Percentiles rank a stretch among this genome's conserved stretches.
phyloP scores from a whole-genome alignment of 768 basidiomycete species.

The Tylopilus balloui region DNA sequence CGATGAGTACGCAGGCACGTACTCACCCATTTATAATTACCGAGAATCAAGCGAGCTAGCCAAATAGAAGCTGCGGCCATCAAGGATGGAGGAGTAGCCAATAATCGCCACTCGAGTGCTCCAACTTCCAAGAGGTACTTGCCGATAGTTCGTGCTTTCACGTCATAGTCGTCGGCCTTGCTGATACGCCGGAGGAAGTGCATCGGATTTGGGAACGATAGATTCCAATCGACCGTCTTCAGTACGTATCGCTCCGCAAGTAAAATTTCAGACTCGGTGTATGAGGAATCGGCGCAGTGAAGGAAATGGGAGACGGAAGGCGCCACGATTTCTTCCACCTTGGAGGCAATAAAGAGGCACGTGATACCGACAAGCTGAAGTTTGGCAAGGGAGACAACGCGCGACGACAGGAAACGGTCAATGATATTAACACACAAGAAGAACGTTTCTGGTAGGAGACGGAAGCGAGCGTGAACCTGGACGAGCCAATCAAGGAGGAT shows the following conservation, averaged over 20 bases:
- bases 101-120: slow-evolving; percentile 73
- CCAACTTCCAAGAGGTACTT: slow-evolving; percentile 91
- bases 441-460: slow-evolving; percentile 83
- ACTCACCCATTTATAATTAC: slow-evolving; percentile 84
- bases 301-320: slow-evolving; percentile 81
- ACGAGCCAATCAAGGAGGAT: slow-evolving; percentile 92
- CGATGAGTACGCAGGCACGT: background rate
- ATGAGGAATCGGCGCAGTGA: slow-evolving; percentile 73
- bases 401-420: slow-evolving; percentile 58
- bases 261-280: slow-evolving; percentile 74
- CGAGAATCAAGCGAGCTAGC: slow-evolving; percentile 76
- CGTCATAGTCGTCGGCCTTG: slow-evolving; percentile 91
- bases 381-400: slow-evolving; percentile 62
- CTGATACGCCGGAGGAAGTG: slow-evolving; percentile 84
- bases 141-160: slow-evolving; percentile 78
- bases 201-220: slow-evolving; percentile 85
- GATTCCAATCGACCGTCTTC: slow-evolving; percentile 79
- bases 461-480: slow-evolving; percentile 84
- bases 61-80: slow-evolving; percentile 83
- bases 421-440: slow-evolving; percentile 88
- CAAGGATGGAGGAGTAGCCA: slow-evolving; percentile 69
- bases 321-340: slow-evolving; percentile 89
- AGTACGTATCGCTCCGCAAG: slow-evolving; percentile 88
- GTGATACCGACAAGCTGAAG: slow-evolving; percentile 90
- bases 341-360: slow-evolving; percentile 82